Base-by-base conservation (phyloP, 306 rosid species). In the Fragaria vesca region DNA sequence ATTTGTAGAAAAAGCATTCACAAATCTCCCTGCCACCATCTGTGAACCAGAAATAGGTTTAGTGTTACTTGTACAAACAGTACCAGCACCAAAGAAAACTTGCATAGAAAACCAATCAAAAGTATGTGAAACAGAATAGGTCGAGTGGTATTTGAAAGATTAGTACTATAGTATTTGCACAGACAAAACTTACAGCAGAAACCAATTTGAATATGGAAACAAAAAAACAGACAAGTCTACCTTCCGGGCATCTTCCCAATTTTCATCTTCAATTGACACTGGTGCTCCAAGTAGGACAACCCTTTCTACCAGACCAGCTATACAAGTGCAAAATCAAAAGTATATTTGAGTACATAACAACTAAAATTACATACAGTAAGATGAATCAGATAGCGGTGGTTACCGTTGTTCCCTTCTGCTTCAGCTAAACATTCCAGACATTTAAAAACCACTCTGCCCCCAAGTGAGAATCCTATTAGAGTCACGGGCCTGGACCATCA, bases 21-120 rank as follows among this genome's bases (percentile, higher is more conserved):
- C 86, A 86, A 91, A 91, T 79, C 96, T 91, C 78, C 96, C 93
- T 2, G 91, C 91, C 71, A 87, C 96, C 85, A 88, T 87, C 93
- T 84, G 86, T 68, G 73, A 60, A 54, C 26, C 69, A 1, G 45
- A 50, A 76, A 30, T 30, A 77, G 1, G 30, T 58, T 57, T 50
- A 34, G 72, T 6, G 16, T 36, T 48, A 17, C 5, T 42, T 34
- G 76, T 32, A 72, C 36, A 9, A 50, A 38, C 26, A 52, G 76
- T 20, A 73, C 36, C 32, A 55, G 77, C 38, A 73, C 18, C 32
- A 36, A 30, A 73, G 21, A 17, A 9, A 28, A 43, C 6, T 46
- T 43, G 34, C 38, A 13, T 6, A 43, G 73, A 24, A 57, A 30
- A 61, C 12, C 15, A 75, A 20, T 17, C 13, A 40, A 17, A 43